Base-by-base conservation (phyloP, 306 rosid genomes). In the Carpinus viminea region DNA sequence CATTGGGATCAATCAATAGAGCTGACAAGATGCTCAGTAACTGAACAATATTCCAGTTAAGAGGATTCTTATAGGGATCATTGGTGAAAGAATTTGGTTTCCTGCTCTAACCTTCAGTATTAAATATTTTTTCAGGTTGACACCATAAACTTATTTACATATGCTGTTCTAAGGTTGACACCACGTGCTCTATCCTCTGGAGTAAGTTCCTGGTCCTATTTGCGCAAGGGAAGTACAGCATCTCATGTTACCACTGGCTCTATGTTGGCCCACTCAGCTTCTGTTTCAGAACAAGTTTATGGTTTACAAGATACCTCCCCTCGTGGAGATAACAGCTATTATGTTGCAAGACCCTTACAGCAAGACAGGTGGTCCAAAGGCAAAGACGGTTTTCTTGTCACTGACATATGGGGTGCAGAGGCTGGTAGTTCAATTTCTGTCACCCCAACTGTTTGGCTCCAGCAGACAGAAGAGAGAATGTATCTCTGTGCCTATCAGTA, bases 331-430 rank as follows among this genome's bases (percentile, higher is more conserved):
- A 76, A 78, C 81, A 86, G 81, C 55, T 73, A 83, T 83, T 86
- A 38, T 76, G 86, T 90, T 72, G 90, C 86, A 78, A 88, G 97
- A 62, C 98, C 97, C 76, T 90, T 95, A 79, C 88, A 86, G 85
- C 89, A 72, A 62, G 88, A 87, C 62, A 95, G 89, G 83, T 95
- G 99, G 99, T 88, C 97, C 68, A 95, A 87, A 81, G 99, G 98
- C 76, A 93, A 90, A 80, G 96, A 93, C 74, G 96, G 97, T 57
- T 95, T 88, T 87, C 93, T 95, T 82, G 91, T 87, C 83, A 91
- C 94, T 82, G 99, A 95, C 87, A 85, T 93, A 74, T 95, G 98
- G 99, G 97, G 99, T 68, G 87, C 85, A 74, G 98, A 91, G 83
- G 79, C 91, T 83, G 89, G 92, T 52, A 84, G 85, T 0, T 83